Base-by-base conservation (phyloP, 2,329 filamentous ascomycete species). In the Purpureocillium lavendulum region DNA sequence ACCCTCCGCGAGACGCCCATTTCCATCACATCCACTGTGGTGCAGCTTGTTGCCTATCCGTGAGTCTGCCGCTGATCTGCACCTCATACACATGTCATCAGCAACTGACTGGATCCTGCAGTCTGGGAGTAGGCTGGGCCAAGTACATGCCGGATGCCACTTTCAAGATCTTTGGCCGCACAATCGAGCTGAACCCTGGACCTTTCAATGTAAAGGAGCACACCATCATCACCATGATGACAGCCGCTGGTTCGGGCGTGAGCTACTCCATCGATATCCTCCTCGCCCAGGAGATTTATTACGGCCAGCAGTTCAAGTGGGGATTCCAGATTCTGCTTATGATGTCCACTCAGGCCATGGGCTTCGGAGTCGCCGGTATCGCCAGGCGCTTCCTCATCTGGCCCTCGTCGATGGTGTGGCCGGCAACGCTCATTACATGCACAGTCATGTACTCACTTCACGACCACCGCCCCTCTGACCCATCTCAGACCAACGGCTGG, bases 401-500 rank as follows among this genome's bases (percentile, higher is more conserved):
- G 58, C 78, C 75, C 2, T 75, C 77, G 3, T 69, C 75, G 38
- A 81, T 81, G 76, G 73, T 82, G 38, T 82, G 77, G 77, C 77
- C 77, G 1, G 66, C 70, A 16, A 69, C 73, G 21, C 61, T 79
- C 28, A 73, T 80, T 51, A 82, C 78, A 51, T 69, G 72, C 31
- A 68, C 77, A 2, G 66, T 84, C 28, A 80, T 82, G 55, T 72
- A 78, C 50, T 73, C 78, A 3, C 66, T 85, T 31, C 80, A 85
- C 54, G 78, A 84, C 48, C 71, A 73, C 48, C 65, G 65, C 11
- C 56, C 62, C 18, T 66, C 72, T 0, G 69, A 79, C 45, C 72
- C 77, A 2, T 49, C 59, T 2, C 61, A 64, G 44, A 64, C 66
- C 21, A 71, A 71, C 38, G 76, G 77, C 28, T 82, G 79, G 78